Conservation (phyloP, 495 filamentous ascomycete genomes). For the Daldinia vernicosa region DNA sequence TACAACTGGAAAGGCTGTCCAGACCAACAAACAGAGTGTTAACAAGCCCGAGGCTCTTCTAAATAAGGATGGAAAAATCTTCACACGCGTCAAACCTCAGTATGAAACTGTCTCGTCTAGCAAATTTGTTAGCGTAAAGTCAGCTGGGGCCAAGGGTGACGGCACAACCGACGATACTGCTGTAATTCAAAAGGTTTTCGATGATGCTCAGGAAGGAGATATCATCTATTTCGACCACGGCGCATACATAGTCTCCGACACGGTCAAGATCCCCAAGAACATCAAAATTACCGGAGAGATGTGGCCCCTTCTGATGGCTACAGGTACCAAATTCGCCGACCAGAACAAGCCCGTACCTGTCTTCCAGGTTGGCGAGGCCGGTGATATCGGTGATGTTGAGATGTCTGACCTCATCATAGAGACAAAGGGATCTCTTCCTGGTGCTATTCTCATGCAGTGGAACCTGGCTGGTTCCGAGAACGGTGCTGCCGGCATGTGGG, state of each 20-base stretch:
- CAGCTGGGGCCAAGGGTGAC: conserved; percentile 81
- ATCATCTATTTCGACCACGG: conserved; percentile 94
- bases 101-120: conserved; percentile 68
- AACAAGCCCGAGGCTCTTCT: conserved; percentile 69
- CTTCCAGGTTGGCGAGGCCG: conserved; percentile 80
- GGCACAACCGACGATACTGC: conserved; percentile 73
- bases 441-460: conserved; percentile 91
- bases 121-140: conserved; percentile 78
- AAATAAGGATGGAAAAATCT: conserved; percentile 62
- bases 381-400: conserved; percentile 81
- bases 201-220: conserved; percentile 66
- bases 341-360: conserved; percentile 73
- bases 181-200: conserved; percentile 74
- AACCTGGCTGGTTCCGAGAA: conserved; percentile 74
- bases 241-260: conserved; percentile 83
- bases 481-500: conserved; percentile 85
- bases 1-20: conserved; percentile 52
- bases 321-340: conserved; percentile 74
- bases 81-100: conserved; percentile 76
- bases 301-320: conserved; percentile 88
- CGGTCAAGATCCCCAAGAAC: conserved; percentile 81
- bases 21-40: conserved; percentile 59
- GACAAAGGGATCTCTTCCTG: conserved; percentile 79
- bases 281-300: conserved; percentile 89
- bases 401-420: conserved; percentile 85